Base-by-base conservation (phyloP, 2,329 filamentous ascomycete genomes). In the Penicillium hesseltinei region DNA sequence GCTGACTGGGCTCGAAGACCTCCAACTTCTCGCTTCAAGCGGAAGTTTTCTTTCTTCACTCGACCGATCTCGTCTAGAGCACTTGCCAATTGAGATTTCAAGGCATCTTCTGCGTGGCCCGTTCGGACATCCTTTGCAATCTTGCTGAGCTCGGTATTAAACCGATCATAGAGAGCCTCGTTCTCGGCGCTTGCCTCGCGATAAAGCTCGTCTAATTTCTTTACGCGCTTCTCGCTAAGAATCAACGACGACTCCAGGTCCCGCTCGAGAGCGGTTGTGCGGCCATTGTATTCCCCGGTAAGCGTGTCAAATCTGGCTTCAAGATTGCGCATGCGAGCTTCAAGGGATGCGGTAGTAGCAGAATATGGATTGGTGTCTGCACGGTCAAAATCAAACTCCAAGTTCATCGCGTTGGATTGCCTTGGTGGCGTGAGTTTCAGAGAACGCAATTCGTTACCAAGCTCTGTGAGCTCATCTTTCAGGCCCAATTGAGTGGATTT, bases 101-200 rank as follows among this genome's bases (percentile, higher is more conserved):
- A 75, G 66, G 93, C 90, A 66, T 92, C 89, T 66, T 90, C 89
- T 11, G 90, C 91, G 42, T 91, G 88, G 48, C 89, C 88, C 4
- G 85, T 84, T 63, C 88, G 88, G 47, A 94, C 81, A 40, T 88
- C 90, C 72, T 86, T 88, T 43, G 92, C 81, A 59, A 97, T 90
- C 78, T 89, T 91, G 66, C 85, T 88, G 47, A 97, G 78, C 76
- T 97, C 93, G n/a, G 86, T 84, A 68, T 97, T 96, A 79, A 97
- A 96, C 59, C 88, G 88, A 64, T 93, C 89, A 73, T 97, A 97
- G 54, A 97, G 80, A 31, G 93, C 84, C 76, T 97, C 92, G 67
- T 97, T 97, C 78, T 97, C 93, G 0, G 91, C 90, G 66, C 87
- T 91, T 17, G 88, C 85, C 69, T 96, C 91, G 63, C 91, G 89